Conservation (phyloP, 129 eudicot species). For the Smallanthus sonchifolius region DNA sequence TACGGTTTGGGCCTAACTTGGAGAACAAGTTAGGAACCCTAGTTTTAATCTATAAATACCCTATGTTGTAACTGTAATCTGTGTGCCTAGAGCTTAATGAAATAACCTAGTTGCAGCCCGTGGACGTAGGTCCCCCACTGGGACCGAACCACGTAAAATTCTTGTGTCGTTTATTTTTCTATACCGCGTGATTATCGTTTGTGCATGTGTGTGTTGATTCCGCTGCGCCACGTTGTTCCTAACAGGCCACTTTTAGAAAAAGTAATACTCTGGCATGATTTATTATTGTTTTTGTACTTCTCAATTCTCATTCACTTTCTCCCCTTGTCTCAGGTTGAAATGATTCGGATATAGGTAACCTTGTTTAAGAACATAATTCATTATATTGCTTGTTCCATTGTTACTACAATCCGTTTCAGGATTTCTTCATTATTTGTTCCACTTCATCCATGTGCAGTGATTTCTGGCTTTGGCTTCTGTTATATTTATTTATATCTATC, state of each 20-base stretch:
- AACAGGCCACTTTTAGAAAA: neutral
- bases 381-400: neutral
- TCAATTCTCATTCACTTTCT: neutral
- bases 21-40: too few relatives aligned
- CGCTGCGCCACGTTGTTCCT: too few relatives aligned
- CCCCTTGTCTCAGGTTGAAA: neutral
- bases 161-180: too few relatives aligned
- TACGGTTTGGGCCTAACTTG: too few relatives aligned
- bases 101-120: too few relatives aligned
- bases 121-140: too few relatives aligned
- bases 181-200: too few relatives aligned
- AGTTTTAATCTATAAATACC: too few relatives aligned
- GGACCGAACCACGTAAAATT: too few relatives aligned
- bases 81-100: too few relatives aligned
- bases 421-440: neutral
- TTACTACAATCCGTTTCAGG: neutral
- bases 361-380: neutral
- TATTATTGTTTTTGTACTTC: neutral
- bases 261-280: conserved; percentile 7
- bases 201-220: too few relatives aligned
- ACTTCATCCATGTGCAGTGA: neutral
- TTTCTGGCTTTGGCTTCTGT: neutral
- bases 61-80: too few relatives aligned
- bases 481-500: neutral
- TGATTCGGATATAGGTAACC: neutral